Percentiles rank a stretch among this genome's conserved stretches.
These are phyloP conservation scores for Tardiomyces blankii DNA, from an alignment of 1,139 yeast species.

Conservation along the genomic window DNA sequence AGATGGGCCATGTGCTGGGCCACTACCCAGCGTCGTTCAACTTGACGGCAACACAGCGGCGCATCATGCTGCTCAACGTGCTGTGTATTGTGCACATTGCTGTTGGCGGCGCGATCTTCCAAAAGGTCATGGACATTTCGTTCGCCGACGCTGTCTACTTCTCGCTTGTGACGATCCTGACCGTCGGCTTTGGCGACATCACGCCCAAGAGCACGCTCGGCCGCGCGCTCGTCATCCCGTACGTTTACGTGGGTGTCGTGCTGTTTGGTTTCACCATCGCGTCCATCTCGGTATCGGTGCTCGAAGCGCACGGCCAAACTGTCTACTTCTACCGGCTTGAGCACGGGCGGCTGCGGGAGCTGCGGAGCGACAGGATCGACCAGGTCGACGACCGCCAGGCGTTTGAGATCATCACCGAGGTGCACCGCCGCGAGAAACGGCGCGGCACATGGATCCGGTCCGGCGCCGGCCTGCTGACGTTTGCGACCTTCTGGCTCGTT, in stretches of 20 bases:
- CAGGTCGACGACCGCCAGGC: constrained; percentile 31
- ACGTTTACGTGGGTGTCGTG: constrained; percentile 58
- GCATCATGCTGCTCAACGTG: constrained; percentile 59
- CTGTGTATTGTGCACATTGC: constrained; percentile 58
- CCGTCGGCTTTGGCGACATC: constrained; percentile 74
- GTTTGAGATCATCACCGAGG: constrained; percentile 42
- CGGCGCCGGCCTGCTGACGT: constrained; percentile 33
- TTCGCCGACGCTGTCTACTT: constrained; percentile 61
- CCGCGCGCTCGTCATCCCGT: constrained; percentile 47
- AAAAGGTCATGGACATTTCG: constrained; percentile 30
- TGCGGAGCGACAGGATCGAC: constrained; percentile 1
- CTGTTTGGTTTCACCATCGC: constrained; percentile 63
- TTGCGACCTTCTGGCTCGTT: constrained; percentile 51
- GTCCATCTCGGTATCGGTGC: constrained; percentile 54
- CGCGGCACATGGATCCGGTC: constrained; percentile 1
- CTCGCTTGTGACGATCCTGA: constrained; percentile 58
- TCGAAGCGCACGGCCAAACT: constrained; percentile 49
- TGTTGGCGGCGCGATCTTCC: constrained; percentile 53
- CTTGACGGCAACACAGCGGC: constrained; percentile 53
- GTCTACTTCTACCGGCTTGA: constrained; percentile 8
- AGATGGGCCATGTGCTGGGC: constrained; percentile 43
- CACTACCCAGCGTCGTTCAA: constrained; percentile 65
- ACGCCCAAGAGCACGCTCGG: constrained; percentile 42
- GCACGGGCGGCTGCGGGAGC: constrained; percentile 4
- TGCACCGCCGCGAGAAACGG: constrained; percentile 24